Evolutionary conservation across 78 protist species (phyloP).

Genomic region (Reticulomyxa filosa): DNA sequence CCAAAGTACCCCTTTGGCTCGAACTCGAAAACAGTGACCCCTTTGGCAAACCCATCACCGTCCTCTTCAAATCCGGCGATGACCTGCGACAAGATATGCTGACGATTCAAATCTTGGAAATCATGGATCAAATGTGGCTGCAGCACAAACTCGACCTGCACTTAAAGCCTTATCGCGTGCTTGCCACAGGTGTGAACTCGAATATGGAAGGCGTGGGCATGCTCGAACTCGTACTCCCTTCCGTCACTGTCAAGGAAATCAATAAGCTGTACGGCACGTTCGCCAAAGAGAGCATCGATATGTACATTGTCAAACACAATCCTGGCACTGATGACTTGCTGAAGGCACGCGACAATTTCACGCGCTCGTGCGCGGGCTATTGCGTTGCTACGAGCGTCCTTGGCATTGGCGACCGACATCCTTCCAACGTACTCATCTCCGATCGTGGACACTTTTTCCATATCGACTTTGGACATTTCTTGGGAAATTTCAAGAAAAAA

Average conservation of each 20-base stretch:
- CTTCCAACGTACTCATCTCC: background rate
- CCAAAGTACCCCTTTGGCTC: conserved; percentile 1
- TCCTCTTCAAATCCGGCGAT: background rate
- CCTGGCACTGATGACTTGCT: no score
- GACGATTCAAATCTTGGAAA: background rate
- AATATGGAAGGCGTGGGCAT: background rate
- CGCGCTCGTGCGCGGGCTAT: conserved; percentile 10
- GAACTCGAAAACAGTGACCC: background rate
- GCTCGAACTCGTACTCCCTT: no score
- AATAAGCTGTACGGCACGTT: no score
- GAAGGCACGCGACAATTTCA: conserved; percentile 1
- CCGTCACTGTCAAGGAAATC: no score
- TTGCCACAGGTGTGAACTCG: conserved; percentile 4
- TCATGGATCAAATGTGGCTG: conserved; percentile 1
- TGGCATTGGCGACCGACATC: conserved; percentile 2
- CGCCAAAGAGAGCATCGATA: no score
- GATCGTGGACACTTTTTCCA: conserved; percentile 6
- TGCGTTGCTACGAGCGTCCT: conserved; percentile 7
- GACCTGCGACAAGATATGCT: background rate
- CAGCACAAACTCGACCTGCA: no score
- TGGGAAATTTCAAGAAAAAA: conserved; percentile 13
- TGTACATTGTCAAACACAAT: no score
- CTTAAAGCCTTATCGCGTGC: background rate
- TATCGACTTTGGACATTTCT: conserved; percentile 12
- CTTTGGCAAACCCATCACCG: background rate